phyloP scores from a whole-genome alignment of 441 rosid genomes.

The Hura crepitans region DNA sequence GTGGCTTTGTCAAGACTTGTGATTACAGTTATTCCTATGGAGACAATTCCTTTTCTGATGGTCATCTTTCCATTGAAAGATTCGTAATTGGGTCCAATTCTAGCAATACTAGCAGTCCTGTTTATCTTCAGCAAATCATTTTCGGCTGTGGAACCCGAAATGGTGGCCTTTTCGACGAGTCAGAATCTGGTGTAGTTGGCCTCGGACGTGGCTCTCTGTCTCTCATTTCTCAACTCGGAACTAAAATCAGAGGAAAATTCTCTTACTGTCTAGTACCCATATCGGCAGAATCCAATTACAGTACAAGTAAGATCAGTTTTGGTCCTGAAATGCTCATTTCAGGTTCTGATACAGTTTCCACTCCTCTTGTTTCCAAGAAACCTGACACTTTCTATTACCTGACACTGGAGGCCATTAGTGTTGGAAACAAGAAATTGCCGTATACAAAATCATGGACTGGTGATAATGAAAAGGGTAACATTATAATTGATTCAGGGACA shows the following conservation, averaged over 20 bases:
- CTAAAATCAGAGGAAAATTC: slow-evolving; percentile 51
- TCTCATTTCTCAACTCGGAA: slow-evolving; percentile 56
- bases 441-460: slow-evolving; percentile 38
- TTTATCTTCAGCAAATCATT: slow-evolving; percentile 38
- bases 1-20: slow-evolving; percentile 30
- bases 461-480: slow-evolving; percentile 52
- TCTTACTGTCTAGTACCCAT: slow-evolving; percentile 66
- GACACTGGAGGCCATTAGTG: slow-evolving; percentile 63
- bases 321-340: slow-evolving; percentile 44
- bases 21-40: slow-evolving; percentile 68
- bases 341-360: slow-evolving; percentile 43
- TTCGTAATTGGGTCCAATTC: slow-evolving; percentile 41
- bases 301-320: slow-evolving; percentile 47
- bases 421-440: slow-evolving; percentile 50
- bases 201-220: slow-evolving; percentile 74
- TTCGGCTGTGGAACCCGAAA: slow-evolving; percentile 75
- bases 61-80: slow-evolving; percentile 69
- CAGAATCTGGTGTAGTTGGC: slow-evolving; percentile 65
- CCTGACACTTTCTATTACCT: slow-evolving; percentile 67
- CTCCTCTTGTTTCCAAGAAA: slow-evolving; percentile 50
- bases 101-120: slow-evolving; percentile 8
- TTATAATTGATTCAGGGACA: slow-evolving; percentile 82
- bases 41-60: slow-evolving; percentile 63
- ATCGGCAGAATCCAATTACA: slow-evolving; percentile 40
- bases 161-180: slow-evolving; percentile 64